phyloP scores from a whole-genome alignment of 202 grass and related monocot species.

The Schoenoplectus tabernaemontani region DNA sequence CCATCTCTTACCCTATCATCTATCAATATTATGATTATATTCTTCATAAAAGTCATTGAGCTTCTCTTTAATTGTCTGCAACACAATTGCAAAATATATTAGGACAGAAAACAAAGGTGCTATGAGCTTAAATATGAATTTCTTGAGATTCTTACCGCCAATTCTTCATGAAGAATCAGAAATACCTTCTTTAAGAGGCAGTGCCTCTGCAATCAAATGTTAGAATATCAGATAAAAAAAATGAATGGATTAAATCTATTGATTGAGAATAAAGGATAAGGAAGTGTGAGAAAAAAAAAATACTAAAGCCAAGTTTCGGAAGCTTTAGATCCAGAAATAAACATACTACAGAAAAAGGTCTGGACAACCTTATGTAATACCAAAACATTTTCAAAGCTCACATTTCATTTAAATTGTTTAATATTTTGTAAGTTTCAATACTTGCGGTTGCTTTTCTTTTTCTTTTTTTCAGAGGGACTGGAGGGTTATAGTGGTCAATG shows the following conservation, averaged over 20 bases:
- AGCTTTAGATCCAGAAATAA: not conserved
- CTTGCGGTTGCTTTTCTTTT: not conserved
- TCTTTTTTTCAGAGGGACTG: not conserved
- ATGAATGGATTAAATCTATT: not conserved
- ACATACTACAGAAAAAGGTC: not conserved
- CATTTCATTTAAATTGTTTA: not conserved
- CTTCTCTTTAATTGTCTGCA: constrained; percentile 67
- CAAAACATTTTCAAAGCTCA: not conserved
- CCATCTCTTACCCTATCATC: not conserved
- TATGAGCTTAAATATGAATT: not conserved
- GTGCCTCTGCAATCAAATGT: constrained; percentile 58
- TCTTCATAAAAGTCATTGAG: constrained; percentile 48
- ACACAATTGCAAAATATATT: constrained; percentile 17
- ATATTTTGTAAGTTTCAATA: not conserved
- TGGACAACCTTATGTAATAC: not conserved
- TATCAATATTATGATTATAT: constrained; percentile 10
- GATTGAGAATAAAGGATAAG: not conserved
- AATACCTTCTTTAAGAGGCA: constrained; percentile 88
- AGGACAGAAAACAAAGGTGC: not conserved
- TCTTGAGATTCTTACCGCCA: constrained; percentile 38
- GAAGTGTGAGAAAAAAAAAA: not conserved
- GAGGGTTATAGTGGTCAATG: not conserved
- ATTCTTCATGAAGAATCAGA: constrained; percentile 73
- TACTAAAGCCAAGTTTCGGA: not conserved
- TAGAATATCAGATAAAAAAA: constrained; percentile 26